Conservation (phyloP, 192 early-diverging fungal genomes). For the Gonapodya prolifera region DNA sequence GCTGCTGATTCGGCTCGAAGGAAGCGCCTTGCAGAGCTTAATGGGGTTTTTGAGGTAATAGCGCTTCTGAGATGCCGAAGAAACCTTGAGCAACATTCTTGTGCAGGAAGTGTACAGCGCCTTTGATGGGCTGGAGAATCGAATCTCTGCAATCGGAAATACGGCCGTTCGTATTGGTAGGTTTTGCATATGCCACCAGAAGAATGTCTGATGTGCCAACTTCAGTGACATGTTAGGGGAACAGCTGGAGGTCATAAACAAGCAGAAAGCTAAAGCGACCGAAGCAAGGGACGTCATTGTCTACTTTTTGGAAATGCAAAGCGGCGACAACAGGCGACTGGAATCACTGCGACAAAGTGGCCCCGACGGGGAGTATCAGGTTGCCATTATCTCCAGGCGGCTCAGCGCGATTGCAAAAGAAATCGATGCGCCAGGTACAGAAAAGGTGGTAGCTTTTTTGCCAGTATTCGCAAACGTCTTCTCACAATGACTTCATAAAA, state of each 20-base stretch:
- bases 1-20: conserved; percentile 60
- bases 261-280: conserved; percentile 72
- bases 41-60: conserved; percentile 62
- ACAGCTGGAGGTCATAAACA: conserved; percentile 92
- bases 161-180: conserved; percentile 89
- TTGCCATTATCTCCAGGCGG: conserved; percentile 69
- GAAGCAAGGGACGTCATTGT: conserved; percentile 84
- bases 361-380: conserved; percentile 73
- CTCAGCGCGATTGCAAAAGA: conserved; percentile 78
- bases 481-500: conserved; percentile 23
- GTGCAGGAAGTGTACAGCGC: conserved; percentile 71
- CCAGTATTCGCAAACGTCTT: conserved; percentile 15
- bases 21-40: conserved; percentile 66
- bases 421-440: conserved; percentile 54
- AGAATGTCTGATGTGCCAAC: not conserved
- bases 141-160: conserved; percentile 84
- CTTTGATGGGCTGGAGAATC: conserved; percentile 75
- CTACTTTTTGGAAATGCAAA: conserved; percentile 85
- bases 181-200: too few species aligned
- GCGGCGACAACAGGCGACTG: conserved; percentile 54
- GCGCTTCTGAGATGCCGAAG: not conserved
- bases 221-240: conserved; percentile 46
- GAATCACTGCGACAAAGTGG: conserved; percentile 62
- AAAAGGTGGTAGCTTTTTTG: conserved; percentile 26
- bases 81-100: not conserved